A percentile compares a stretch with the other conserved stretches of the same genome.
These are phyloP conservation scores for Prototheca cutis DNA, from an alignment of 163 green algal genomes.

Conservation along the genomic window DNA sequence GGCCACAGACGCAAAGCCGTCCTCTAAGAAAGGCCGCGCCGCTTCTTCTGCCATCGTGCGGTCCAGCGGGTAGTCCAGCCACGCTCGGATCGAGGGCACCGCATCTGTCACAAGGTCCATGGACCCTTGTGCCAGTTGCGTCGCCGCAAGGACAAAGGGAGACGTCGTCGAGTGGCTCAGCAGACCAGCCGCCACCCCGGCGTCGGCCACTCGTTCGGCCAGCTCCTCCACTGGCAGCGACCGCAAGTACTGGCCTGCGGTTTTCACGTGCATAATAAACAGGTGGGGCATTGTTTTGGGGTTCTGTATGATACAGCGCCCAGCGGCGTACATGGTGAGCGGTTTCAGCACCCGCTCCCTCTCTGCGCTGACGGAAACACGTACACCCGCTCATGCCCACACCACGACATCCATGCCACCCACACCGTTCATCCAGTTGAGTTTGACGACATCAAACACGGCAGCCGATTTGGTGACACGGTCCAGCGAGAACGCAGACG, in stretches of 20 bases:
- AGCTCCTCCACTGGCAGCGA: constrained; percentile 45
- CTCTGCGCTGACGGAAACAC: too few relatives aligned
- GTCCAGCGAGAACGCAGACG: constrained; percentile 75
- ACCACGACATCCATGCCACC: constrained; percentile 1
- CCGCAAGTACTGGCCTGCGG: constrained; percentile 56
- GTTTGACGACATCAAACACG: constrained; percentile 97
- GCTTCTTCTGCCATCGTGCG: constrained; percentile 54
- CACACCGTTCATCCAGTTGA: constrained; percentile 96
- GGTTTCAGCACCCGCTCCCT: too few relatives aligned
- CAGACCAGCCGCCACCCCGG: constrained; percentile 48
- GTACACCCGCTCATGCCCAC: background rate
- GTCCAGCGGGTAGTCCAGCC: constrained; percentile 80
- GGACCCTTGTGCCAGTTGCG: constrained; percentile 50
- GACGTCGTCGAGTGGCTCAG: constrained; percentile 31
- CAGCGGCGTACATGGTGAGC: too few relatives aligned
- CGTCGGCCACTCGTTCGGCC: constrained; percentile 35
- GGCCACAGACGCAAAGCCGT: constrained; percentile 62
- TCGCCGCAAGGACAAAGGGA: constrained; percentile 49
- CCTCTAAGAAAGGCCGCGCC: constrained; percentile 44
- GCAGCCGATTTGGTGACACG: constrained; percentile 90
- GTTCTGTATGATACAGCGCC: too few relatives aligned
- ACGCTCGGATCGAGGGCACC: constrained; percentile 45
- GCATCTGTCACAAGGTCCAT: constrained; percentile 65
- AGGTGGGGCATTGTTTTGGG: background rate
- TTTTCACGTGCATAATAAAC: background rate